Percentiles rank a stretch among this genome's conserved stretches.
phyloP scores from a whole-genome alignment of 1,139 yeast species.

The Hemisphaericaspora lyxosophila region DNA sequence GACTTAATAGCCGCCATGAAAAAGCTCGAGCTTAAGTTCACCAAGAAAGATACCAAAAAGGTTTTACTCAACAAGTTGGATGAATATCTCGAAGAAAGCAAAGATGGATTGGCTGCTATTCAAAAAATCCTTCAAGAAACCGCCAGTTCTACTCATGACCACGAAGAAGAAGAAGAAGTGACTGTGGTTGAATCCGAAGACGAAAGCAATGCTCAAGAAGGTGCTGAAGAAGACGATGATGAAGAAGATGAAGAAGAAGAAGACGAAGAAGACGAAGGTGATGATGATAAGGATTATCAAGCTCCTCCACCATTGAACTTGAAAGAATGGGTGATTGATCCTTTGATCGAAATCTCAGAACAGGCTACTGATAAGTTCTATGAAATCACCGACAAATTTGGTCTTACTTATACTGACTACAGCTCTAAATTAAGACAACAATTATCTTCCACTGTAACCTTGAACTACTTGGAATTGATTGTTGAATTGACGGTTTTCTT shows the following conservation, averaged over 20 bases:
- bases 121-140: conserved; percentile 23
- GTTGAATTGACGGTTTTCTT: conserved; percentile 40
- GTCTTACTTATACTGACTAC: conserved; percentile 41
- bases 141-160: conserved; percentile 17
- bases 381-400: conserved; percentile 39
- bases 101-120: conserved; percentile 34
- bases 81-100: conserved; percentile 34
- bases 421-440: conserved; percentile 50
- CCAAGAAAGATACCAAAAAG: conserved; percentile 44
- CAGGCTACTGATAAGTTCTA: conserved; percentile 26
- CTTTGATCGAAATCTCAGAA: conserved; percentile 36
- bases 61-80: conserved; percentile 44
- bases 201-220: conserved; percentile 21
- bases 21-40: conserved; percentile 34
- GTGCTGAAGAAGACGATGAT: conserved; percentile 24
- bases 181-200: conserved; percentile 15
- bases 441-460: conserved; percentile 48
- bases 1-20: conserved; percentile 38
- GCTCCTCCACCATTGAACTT: conserved; percentile 45
- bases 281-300: conserved; percentile 30
- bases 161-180: conserved; percentile 25
- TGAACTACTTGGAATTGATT: conserved; percentile 42
- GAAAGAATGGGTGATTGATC: conserved; percentile 39
- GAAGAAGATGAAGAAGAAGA: conserved; percentile 24
- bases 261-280: conserved; percentile 27